These are phyloP conservation scores for Boletus rubescentipes DNA, from an alignment of 768 basidiomycete genomes.

Conservation along the genomic window DNA sequence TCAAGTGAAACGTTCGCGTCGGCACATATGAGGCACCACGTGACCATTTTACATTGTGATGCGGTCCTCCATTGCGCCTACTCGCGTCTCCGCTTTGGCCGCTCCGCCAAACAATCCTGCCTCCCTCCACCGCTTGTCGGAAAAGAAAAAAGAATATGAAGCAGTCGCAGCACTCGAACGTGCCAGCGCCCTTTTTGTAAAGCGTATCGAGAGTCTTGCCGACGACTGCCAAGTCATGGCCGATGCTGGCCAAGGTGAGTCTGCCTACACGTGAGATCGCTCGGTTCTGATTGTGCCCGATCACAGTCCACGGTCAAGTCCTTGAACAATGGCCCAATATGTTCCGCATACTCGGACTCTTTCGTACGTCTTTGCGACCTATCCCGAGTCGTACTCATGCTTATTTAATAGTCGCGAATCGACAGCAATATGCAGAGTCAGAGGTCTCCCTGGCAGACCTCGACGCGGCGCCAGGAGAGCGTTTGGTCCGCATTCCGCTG, in stretches of 20 bases:
- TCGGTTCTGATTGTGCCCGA: background rate
- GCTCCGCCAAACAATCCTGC: constrained; percentile 46
- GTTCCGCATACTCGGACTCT: constrained; percentile 72
- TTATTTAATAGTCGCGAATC: constrained; percentile 46
- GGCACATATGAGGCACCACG: constrained; percentile 1
- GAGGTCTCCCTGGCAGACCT: constrained; percentile 21
- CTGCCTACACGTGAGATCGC: background rate
- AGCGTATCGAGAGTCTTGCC: constrained; percentile 65
- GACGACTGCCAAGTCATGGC: constrained; percentile 79
- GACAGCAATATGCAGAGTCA: constrained; percentile 33
- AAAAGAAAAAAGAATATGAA: constrained; percentile 82
- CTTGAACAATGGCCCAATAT: constrained; percentile 81
- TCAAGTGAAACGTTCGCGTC: constrained; percentile 15
- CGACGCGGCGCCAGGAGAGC: constrained; percentile 45
- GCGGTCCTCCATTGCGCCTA: constrained; percentile 57
- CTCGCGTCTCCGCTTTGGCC: constrained; percentile 43
- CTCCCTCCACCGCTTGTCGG: constrained; percentile 54
- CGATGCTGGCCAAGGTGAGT: constrained; percentile 65
- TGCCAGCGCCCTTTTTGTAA: constrained; percentile 60
- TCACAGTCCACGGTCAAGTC: constrained; percentile 70
- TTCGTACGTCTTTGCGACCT: constrained; percentile 46
- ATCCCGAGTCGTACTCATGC: background rate
- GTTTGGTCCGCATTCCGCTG: constrained; percentile 71
- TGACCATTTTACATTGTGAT: constrained; percentile 30
- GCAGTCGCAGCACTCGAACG: constrained; percentile 71